A percentile compares a stretch with the other conserved stretches of the same genome.
phyloP scores from a whole-genome alignment of 169 alveolate species.

The Cryptosporidium canis region DNA sequence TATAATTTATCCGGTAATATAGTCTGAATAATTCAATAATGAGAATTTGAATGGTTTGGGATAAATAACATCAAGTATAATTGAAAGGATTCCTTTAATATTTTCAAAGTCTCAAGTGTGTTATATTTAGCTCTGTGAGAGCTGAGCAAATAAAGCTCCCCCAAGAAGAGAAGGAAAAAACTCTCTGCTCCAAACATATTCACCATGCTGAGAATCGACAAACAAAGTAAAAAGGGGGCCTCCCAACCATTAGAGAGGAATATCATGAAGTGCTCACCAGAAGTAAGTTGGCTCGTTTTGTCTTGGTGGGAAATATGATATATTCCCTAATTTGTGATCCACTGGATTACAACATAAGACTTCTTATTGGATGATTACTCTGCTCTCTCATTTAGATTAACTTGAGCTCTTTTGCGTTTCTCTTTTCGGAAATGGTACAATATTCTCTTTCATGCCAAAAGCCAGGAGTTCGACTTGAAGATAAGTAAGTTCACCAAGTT shows the following conservation, averaged over 20 bases:
- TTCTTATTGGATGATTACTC: too few relatives aligned
- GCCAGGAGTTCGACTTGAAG: conserved; percentile 82
- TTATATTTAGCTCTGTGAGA: too few relatives aligned
- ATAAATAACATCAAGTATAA: neutral
- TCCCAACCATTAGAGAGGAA: conserved; percentile 66
- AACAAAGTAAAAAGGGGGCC: conserved; percentile 36
- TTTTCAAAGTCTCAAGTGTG: too few relatives aligned
- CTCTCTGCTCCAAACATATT: too few relatives aligned
- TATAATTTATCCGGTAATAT: neutral
- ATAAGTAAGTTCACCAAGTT: conserved; percentile 68
- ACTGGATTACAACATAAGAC: too few relatives aligned
- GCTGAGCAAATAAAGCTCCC: too few relatives aligned
- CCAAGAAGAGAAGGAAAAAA: too few relatives aligned
- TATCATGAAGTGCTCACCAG: conserved; percentile 46
- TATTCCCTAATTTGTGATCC: too few relatives aligned
- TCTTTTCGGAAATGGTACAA: conserved; percentile 83
- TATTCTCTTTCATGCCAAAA: conserved; percentile 79
- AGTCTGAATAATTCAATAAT: neutral
- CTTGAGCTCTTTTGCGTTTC: conserved; percentile 79
- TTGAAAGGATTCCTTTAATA: neutral
- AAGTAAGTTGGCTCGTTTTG: conserved; percentile 22
- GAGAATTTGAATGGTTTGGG: neutral
- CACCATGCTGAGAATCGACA: conserved; percentile 43
- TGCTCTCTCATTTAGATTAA: conserved; percentile 80
- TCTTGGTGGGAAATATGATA: too few relatives aligned